A percentile compares a stretch with the other conserved stretches of the same genome.
Conservation (phyloP, 805 yeast genomes). For the Lipomyces yamanashiensis region DNA sequence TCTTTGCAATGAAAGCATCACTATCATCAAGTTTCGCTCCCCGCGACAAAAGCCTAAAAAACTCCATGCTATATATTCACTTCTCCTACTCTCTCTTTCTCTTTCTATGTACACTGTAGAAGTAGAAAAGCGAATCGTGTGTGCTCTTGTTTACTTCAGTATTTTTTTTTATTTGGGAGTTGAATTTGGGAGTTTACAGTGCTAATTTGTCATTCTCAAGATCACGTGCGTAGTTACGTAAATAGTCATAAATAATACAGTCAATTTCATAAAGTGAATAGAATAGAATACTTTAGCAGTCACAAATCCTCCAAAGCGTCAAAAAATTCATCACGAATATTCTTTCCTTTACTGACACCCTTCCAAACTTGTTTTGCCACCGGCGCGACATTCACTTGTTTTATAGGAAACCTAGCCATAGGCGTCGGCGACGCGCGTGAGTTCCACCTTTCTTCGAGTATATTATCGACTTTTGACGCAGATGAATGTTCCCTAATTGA, state of each 20-base stretch:
- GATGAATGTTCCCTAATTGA: no score
- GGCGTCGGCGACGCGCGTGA: no score
- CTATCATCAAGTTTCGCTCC: conserved; percentile 77
- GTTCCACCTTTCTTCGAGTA: no score
- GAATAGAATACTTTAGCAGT: not conserved
- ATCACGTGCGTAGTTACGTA: not conserved
- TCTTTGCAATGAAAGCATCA: conserved; percentile 14
- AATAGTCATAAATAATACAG: no score
- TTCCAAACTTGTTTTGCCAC: no score
- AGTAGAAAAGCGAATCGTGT: not conserved
- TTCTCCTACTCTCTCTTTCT: not conserved
- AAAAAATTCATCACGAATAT: not conserved
- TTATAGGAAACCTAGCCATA: no score
- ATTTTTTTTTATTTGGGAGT: not conserved
- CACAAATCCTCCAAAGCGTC: not conserved
- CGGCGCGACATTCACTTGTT: no score
- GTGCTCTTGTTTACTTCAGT: not conserved
- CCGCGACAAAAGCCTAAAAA: conserved; percentile 79
- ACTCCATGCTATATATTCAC: conserved; percentile 63
- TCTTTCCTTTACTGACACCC: not conserved
- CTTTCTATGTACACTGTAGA: not conserved
- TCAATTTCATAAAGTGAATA: no score
- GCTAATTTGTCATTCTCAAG: not conserved
- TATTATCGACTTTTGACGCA: no score
- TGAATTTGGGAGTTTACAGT: not conserved